A percentile compares a stretch with the other conserved stretches of the same genome.
phyloP scores from a whole-genome alignment of 805 yeast genomes.

The Yamadazyma paraphyllophila region DNA sequence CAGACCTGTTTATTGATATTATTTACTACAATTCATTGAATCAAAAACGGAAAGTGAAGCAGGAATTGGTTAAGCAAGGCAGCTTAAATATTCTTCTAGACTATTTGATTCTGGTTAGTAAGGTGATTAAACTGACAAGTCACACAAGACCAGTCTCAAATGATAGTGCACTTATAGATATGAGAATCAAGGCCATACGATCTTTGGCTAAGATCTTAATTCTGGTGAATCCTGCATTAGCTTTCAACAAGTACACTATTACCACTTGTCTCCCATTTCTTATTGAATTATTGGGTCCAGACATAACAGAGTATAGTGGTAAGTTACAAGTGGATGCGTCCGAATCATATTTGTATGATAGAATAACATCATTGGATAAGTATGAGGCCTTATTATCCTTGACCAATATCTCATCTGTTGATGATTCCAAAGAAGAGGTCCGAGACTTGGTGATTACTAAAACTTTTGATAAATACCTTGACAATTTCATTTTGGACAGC shows the following conservation, averaged over 20 bases:
- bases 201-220: constrained; percentile 46
- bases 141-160: constrained; percentile 20
- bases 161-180: constrained; percentile 17
- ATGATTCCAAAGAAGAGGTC: constrained; percentile 31
- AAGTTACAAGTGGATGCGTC: not conserved
- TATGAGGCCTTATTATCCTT: constrained; percentile 62
- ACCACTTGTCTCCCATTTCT: constrained; percentile 49
- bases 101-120: constrained; percentile 33
- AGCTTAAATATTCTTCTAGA: constrained; percentile 38
- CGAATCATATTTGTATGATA: constrained; percentile 25
- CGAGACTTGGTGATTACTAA: constrained; percentile 41
- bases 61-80: constrained; percentile 47
- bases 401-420: constrained; percentile 60
- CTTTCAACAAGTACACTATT: constrained; percentile 33
- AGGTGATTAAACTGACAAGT: constrained; percentile 16
- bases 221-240: constrained; percentile 40
- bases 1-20: constrained; percentile 29
- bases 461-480: constrained; percentile 45
- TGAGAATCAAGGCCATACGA: constrained; percentile 34
- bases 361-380: constrained; percentile 39
- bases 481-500: constrained; percentile 38
- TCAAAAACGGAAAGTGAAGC: constrained; percentile 24
- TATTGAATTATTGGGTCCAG: constrained; percentile 44
- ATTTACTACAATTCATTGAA: constrained; percentile 33
- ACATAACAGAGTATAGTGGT: constrained; percentile 21